Conservation (phyloP, 192 early-diverging fungal genomes). For the Kappamyces sp. region DNA sequence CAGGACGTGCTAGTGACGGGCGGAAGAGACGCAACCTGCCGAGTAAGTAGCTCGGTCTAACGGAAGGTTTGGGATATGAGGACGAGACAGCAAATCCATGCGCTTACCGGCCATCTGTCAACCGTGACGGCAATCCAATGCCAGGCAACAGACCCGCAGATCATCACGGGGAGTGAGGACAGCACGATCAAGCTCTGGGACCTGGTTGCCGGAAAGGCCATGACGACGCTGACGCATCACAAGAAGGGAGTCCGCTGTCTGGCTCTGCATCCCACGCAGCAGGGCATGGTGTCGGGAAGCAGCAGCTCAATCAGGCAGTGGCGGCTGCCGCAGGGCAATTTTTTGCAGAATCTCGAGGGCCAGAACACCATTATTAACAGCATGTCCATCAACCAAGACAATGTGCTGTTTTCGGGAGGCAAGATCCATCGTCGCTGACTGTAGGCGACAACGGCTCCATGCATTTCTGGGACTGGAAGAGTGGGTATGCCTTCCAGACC, state of each 20-base stretch:
- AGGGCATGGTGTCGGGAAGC: conserved; percentile 77
- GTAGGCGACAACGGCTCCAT: conserved; percentile 89
- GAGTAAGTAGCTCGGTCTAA: conserved; percentile 46
- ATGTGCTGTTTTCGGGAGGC: conserved; percentile 92
- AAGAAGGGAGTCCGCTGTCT: conserved; percentile 93
- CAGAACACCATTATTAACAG: conserved; percentile 88
- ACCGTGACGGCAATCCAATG: conserved; percentile 84
- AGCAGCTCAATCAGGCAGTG: conserved; percentile 96
- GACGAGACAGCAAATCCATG: conserved; percentile 87
- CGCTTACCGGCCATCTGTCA: conserved; percentile 77
- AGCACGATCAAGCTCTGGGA: conserved; percentile 94
- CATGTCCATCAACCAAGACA: conserved; percentile 81
- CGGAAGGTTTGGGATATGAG: conserved; percentile 96
- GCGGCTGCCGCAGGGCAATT: conserved; percentile 91
- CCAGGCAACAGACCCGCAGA: conserved; percentile 95
- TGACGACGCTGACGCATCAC: conserved; percentile 93
- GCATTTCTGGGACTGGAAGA: conserved; percentile 97
- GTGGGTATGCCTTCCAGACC: conserved; percentile 91
- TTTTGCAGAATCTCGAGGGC: conserved; percentile 89
- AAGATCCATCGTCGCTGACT: conserved; percentile 13
- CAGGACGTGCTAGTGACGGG: conserved; percentile 91
- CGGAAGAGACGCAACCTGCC: conserved; percentile 88
- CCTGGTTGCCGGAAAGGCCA: conserved; percentile 90
- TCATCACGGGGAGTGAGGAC: conserved; percentile 91
- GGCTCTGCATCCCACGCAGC: conserved; percentile 88